A percentile compares a stretch with the other conserved stretches of the same genome.
phyloP scores from a whole-genome alignment of 306 rosid genomes.

The Carpinus fangiana region DNA sequence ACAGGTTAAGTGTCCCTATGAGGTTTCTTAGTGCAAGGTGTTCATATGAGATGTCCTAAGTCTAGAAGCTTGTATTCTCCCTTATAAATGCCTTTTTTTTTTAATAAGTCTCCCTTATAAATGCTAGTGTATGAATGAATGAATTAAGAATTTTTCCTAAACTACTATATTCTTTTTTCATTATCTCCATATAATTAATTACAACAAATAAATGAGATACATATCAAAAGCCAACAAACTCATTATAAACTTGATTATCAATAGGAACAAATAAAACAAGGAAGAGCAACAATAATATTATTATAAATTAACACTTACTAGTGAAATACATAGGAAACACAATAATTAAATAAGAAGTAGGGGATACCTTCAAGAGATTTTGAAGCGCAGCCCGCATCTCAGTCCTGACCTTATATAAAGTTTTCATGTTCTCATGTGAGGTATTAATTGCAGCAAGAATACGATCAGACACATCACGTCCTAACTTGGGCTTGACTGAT shows the following conservation, averaged over 20 bases:
- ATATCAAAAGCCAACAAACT: not conserved
- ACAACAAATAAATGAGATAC: not conserved
- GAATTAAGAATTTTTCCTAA: too few species aligned
- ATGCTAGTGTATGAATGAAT: too few species aligned
- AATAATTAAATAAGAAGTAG: slow-evolving; percentile 10
- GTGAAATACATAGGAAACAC: not conserved
- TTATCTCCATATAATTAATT: too few species aligned
- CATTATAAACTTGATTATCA: not conserved
- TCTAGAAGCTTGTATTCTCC: too few species aligned
- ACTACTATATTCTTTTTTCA: not conserved
- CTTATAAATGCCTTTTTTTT: too few species aligned
- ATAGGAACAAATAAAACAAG: not conserved
- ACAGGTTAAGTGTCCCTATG: too few species aligned
- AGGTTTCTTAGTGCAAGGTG: too few species aligned
- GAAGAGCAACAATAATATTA: not conserved
- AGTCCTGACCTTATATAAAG: slow-evolving; percentile 70
- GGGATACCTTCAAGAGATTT: slow-evolving; percentile 69
- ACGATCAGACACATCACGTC: slow-evolving; percentile 49
- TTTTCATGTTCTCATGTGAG: slow-evolving; percentile 59
- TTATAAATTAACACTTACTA: not conserved
- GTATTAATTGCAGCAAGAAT: slow-evolving; percentile 58
- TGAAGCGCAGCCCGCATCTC: slow-evolving; percentile 82
- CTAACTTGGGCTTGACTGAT: slow-evolving; percentile 69
- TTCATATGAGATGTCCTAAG: too few species aligned
- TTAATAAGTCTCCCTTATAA: too few species aligned